Evolutionary conservation across 2,329 filamentous ascomycete genomes (phyloP), one percentile per base, ranked within the genome.

Genomic region (Ascochyta viciae-villosae): DNA sequence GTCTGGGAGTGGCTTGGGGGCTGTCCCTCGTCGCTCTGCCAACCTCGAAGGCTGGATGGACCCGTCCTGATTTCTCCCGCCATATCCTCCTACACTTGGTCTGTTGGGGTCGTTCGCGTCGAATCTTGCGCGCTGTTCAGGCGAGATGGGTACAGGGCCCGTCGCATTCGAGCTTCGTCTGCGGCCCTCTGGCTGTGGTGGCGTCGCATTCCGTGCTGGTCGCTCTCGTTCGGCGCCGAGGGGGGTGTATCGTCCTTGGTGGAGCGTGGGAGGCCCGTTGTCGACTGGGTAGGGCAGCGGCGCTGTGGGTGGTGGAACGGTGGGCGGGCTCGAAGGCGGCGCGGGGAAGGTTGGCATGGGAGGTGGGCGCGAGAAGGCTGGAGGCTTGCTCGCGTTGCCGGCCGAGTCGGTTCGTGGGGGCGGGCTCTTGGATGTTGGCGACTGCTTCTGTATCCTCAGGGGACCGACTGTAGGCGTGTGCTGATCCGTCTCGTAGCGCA

Each of bases 401-500:
- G 89, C 87, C 83, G 72, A 91, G 87, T 77, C 67, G 71, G 74
- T 69, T 68, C 68, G 81, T 45, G 84, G 85, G 66, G 86, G 85
- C 42, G 77, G 78, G 55, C 77, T 74, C 64, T 70, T 77, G 44
- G 82, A 78, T 9, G 55, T 58, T 67, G 45, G 77, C 69, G 87
- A 85, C 53, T 88, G 87, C 76, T 96, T 96, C 80, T 88, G 89
- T 74, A 96, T 96, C 70, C 91, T 87, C 77, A 96, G 78, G 57
- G 92, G 92, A 68, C 90, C 90, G 65, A 96, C 85, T 16, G 90
- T 91, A 54, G 92, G 90, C 68, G 90, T 92, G 68, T 92, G 87
- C 41, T 77, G 76, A 46, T 75, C 67, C 31, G 62, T 47, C 72
- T 77, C 58, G 6, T 54, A 52, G 39, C 82, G 76, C 62, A 96